These are phyloP conservation scores for Fusarium poae DNA, from an alignment of 2,329 filamentous ascomycete genomes.

Conservation along the genomic window DNA sequence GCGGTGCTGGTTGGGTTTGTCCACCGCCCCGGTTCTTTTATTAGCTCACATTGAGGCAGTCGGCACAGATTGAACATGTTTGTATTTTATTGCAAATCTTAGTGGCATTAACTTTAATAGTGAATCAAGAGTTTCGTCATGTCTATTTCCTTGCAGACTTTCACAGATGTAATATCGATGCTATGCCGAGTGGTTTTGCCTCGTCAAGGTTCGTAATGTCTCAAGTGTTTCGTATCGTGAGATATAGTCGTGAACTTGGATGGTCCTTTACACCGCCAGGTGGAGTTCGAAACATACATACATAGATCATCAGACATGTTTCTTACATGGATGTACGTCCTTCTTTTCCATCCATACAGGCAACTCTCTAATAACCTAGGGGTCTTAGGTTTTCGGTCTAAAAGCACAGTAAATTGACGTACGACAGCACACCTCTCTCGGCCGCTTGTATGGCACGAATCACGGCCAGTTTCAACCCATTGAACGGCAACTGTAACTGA, in stretches of 20 bases:
- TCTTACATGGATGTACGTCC: background rate
- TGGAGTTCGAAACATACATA: constrained; percentile 18
- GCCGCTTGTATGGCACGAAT: background rate
- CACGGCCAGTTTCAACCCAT: background rate
- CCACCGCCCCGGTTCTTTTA: constrained; percentile 50
- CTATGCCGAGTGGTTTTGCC: background rate
- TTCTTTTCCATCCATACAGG: background rate
- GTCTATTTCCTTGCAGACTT: background rate
- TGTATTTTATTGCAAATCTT: constrained; percentile 28
- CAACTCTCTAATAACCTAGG: background rate
- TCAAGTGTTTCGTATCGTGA: constrained; percentile 18
- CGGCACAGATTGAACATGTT: constrained; percentile 29
- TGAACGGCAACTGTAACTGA: too few relatives aligned
- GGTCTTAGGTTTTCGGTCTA: background rate
- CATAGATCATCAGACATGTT: constrained; percentile 5
- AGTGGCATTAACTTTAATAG: background rate
- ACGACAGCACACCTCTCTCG: background rate
- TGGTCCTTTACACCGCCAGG: constrained; percentile 24
- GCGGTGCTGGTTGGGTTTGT: constrained; percentile 42
- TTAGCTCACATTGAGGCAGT: constrained; percentile 36
- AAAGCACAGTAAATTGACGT: background rate
- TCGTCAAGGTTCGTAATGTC: constrained; percentile 1
- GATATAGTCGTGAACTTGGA: constrained; percentile 2
- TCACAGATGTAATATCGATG: background rate
- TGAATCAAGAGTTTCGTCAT: constrained; percentile 1